A percentile compares a stretch with the other conserved stretches of the same genome.
These are phyloP conservation scores for Anaeramoeba flamelloides DNA, from an alignment of 78 protist species.

Conservation along the genomic window DNA sequence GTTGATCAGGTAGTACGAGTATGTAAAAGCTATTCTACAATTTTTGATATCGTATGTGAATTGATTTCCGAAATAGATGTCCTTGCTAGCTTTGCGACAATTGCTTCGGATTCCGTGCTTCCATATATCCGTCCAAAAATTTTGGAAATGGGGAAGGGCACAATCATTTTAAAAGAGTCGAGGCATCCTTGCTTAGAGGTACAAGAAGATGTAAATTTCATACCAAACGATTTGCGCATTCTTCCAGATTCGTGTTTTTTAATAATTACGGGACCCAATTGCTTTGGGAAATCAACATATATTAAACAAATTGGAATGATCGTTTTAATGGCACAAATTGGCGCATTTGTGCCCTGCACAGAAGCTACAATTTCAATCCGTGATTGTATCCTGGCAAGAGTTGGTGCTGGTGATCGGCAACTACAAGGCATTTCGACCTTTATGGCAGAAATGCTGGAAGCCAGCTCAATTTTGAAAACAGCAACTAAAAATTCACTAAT, in stretches of 20 bases:
- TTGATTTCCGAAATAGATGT: slow-evolving; percentile 57
- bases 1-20: slow-evolving; percentile 13
- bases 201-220: slow-evolving; percentile 49
- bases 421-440: background rate
- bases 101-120: slow-evolving; percentile 38
- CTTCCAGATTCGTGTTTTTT: background rate
- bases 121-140: slow-evolving; percentile 53
- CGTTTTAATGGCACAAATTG: background rate
- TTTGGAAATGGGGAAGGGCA: no score
- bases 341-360: background rate
- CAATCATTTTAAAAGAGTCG: slow-evolving; percentile 32
- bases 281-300: background rate
- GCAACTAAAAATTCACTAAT: background rate
- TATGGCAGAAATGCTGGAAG: background rate
- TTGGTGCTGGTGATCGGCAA: background rate
- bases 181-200: slow-evolving; percentile 81
- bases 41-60: no score
- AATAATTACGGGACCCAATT: background rate
- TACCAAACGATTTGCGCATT: slow-evolving; percentile 64
- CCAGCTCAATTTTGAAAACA: background rate
- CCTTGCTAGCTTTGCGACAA: slow-evolving; percentile 37
- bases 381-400: background rate
- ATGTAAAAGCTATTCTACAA: no score
- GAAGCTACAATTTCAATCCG: background rate
- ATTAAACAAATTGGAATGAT: background rate